These are phyloP conservation scores for Lithospermum erythrorhizon DNA, from an alignment of 257 asterid genomes.

Conservation along the genomic window DNA sequence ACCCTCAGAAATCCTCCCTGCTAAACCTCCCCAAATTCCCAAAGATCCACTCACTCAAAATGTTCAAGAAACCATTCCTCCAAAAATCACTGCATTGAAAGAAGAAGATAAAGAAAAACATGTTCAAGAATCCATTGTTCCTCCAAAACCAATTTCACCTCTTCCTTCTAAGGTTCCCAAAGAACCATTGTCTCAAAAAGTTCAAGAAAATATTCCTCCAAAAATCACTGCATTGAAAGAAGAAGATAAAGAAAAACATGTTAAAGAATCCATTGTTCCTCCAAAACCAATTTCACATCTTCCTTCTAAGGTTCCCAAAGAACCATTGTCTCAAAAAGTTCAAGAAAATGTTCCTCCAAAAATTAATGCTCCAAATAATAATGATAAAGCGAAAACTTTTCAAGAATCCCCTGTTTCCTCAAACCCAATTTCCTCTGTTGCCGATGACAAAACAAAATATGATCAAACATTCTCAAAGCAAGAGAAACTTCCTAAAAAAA, in stretches of 20 bases:
- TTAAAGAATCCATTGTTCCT: neutral
- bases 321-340: neutral
- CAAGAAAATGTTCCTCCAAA: constrained; percentile 19
- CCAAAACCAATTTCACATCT: neutral
- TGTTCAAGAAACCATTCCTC: neutral
- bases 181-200: neutral
- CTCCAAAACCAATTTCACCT: neutral
- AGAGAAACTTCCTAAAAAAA: neutral
- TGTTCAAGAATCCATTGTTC: neutral
- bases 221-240: neutral
- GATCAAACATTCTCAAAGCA: neutral
- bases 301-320: neutral
- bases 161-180: neutral
- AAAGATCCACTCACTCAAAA: neutral
- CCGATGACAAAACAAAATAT: neutral
- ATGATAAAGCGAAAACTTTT: neutral
- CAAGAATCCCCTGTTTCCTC: neutral
- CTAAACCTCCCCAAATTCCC: neutral
- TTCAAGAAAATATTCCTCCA: constrained; percentile 12
- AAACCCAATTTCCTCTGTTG: neutral
- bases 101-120: neutral
- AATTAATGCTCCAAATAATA: neutral
- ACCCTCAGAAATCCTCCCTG: neutral
- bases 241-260: neutral
- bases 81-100: neutral